These are phyloP conservation scores for Haematococcus sp. DNA, from an alignment of 139 green algal species.

Conservation along the genomic window DNA sequence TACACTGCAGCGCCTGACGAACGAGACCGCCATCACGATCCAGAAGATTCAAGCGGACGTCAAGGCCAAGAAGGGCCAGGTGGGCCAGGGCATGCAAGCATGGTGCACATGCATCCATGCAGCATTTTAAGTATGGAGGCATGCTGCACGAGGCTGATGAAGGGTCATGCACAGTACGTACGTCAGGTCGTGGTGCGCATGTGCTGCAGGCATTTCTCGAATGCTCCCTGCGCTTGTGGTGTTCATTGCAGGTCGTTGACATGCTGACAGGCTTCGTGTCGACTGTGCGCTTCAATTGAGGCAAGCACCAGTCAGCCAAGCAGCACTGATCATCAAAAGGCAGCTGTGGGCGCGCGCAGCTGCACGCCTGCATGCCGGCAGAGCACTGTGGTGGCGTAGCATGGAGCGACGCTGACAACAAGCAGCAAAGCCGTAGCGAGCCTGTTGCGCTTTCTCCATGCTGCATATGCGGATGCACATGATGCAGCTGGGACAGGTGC, in stretches of 20 bases:
- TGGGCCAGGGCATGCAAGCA: slow-evolving; percentile 17
- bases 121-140: not conserved
- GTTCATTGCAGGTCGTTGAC: slow-evolving; percentile 47
- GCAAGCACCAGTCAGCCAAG: not conserved
- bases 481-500: too few species aligned
- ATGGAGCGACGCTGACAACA: too few species aligned
- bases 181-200: not conserved
- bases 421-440: too few species aligned
- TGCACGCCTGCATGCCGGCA: too few species aligned
- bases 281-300: slow-evolving; percentile 18
- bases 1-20: slow-evolving; percentile 44
- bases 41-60: slow-evolving; percentile 48
- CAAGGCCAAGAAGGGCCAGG: slow-evolving; percentile 51
- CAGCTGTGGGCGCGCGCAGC: too few species aligned
- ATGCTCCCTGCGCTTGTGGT: too few species aligned
- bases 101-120: not conserved
- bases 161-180: not conserved
- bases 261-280: slow-evolving; percentile 37
- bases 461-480: too few species aligned
- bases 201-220: too few species aligned
- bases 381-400: too few species aligned
- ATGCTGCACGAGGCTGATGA: not conserved
- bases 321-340: not conserved
- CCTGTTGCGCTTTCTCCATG: too few species aligned
- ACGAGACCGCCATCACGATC: slow-evolving; percentile 42